Conservation (phyloP, 108 stramenopile genomes). For the Stephanodiscus triporus region DNA sequence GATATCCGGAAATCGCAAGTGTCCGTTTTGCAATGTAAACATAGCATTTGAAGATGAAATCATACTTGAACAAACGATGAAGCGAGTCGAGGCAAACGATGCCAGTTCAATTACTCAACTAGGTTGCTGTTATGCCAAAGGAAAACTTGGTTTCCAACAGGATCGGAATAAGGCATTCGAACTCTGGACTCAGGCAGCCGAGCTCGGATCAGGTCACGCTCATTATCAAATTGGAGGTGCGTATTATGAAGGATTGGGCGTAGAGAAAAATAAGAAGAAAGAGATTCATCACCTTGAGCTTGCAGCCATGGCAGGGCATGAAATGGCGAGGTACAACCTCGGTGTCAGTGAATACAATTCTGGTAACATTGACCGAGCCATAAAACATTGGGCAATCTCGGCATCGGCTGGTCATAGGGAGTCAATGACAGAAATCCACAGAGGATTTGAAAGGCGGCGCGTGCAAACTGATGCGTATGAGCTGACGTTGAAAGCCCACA, state of each 20-base stretch:
- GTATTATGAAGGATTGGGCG: too few relatives aligned
- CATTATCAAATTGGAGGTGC: too few relatives aligned
- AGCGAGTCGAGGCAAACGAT: neutral
- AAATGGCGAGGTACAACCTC: too few relatives aligned
- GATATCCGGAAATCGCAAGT: neutral
- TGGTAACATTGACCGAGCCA: neutral
- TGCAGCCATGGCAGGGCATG: too few relatives aligned
- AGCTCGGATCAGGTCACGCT: too few relatives aligned
- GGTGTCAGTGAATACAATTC: neutral
- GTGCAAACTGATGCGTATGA: neutral
- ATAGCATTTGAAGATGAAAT: neutral
- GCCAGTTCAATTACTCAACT: neutral
- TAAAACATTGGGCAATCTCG: conserved; percentile 3
- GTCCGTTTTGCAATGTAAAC: neutral
- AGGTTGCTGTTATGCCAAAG: neutral
- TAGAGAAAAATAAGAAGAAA: neutral
- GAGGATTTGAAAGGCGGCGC: neutral
- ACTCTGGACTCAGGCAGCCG: neutral
- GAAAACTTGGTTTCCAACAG: neutral
- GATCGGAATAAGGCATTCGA: neutral
- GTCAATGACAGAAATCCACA: neutral
- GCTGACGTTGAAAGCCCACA: neutral
- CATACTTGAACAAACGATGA: neutral
- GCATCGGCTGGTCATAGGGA: neutral
- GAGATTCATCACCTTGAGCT: too few relatives aligned